These are phyloP conservation scores for Nicotiana knightiana DNA, from an alignment of 257 asterid species.

Conservation along the genomic window DNA sequence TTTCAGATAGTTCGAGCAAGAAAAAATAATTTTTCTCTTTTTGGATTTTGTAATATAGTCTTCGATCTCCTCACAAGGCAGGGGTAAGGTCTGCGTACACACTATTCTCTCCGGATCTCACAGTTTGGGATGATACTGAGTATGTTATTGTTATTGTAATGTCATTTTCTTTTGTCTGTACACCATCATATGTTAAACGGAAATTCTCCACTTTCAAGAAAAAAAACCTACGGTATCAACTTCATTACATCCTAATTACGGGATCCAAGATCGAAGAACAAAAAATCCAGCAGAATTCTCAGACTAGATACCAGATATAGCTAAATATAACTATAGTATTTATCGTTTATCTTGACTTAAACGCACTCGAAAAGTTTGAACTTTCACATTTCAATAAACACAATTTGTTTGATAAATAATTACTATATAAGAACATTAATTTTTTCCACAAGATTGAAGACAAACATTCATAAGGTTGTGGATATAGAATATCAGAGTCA, in stretches of 20 bases:
- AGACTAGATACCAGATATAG: not conserved
- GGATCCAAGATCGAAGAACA: not conserved
- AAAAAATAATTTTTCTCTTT: not conserved
- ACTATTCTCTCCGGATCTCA: too few relatives aligned
- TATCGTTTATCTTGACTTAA: not conserved
- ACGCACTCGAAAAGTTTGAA: not conserved
- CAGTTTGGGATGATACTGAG: too few relatives aligned
- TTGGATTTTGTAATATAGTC: not conserved
- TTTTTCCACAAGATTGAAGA: not conserved
- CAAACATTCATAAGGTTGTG: not conserved
- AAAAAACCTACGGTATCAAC: not conserved
- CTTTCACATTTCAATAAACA: not conserved
- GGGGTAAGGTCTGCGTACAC: too few relatives aligned
- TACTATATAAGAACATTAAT: not conserved
- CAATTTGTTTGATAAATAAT: not conserved
- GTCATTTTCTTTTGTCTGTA: not conserved
- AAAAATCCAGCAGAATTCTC: not conserved
- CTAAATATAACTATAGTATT: not conserved
- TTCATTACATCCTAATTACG: not conserved
- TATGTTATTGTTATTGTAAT: too few relatives aligned
- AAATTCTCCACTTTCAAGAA: not conserved
- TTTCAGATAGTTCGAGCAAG: too few relatives aligned
- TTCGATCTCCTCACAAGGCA: not conserved
- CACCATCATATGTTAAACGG: not conserved
- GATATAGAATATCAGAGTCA: conserved; percentile 28